Conservation (phyloP, 108 stramenopile genomes). For the Pseudonitzschia pungens region DNA sequence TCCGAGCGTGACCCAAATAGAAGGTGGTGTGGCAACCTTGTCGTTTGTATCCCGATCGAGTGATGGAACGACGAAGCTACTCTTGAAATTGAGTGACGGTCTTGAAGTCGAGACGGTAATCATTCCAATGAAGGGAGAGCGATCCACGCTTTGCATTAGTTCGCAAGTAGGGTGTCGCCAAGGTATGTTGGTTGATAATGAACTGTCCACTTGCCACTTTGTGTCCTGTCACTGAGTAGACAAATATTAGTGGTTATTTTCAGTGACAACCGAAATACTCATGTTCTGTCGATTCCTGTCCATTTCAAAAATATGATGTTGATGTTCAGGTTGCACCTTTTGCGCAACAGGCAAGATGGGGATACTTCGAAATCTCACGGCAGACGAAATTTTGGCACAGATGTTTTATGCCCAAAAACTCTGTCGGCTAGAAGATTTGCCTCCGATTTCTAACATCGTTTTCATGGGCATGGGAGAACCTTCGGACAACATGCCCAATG, state of each 20-base stretch:
- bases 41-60: conserved; percentile 41
- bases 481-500: conserved; percentile 70
- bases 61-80: conserved; percentile 74
- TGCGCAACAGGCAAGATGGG: conserved; percentile 89
- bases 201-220: background rate
- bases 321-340: conserved; percentile 66
- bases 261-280: background rate
- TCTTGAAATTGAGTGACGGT: conserved; percentile 61
- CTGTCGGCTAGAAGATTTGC: conserved; percentile 45
- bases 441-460: conserved; percentile 52
- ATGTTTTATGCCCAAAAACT: conserved; percentile 71
- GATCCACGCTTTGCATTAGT: conserved; percentile 68
- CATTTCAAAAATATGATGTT: background rate
- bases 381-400: conserved; percentile 83
- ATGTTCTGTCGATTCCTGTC: background rate
- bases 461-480: conserved; percentile 93
- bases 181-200: conserved; percentile 25
- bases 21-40: conserved; percentile 67
- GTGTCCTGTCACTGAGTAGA: background rate
- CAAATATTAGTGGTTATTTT: background rate
- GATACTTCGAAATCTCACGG: conserved; percentile 56
- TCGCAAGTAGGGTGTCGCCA: conserved; percentile 91
- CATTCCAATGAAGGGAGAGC: conserved; percentile 67
- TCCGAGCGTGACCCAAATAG: conserved; percentile 32
- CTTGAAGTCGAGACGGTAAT: conserved; percentile 82